Conservation (phyloP, 345 rosid species). For the Barbarea vulgaris region DNA sequence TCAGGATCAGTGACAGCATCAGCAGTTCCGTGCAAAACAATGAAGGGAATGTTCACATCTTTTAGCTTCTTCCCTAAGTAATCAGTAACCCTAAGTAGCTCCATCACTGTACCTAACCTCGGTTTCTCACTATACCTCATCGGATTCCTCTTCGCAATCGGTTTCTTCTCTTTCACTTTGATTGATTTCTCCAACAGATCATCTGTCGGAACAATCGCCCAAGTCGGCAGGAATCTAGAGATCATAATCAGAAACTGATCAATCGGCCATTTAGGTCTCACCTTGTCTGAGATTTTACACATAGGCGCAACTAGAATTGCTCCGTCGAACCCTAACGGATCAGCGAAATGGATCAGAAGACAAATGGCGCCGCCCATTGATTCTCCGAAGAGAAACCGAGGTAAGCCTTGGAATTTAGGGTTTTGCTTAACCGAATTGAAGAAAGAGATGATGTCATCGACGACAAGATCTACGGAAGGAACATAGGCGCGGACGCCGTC, state of each 20-base stretch:
- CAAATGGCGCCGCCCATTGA: conserved; percentile 87
- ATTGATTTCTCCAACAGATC: conserved; percentile 62
- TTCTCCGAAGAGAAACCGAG: conserved; percentile 72
- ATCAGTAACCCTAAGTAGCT: conserved; percentile 73
- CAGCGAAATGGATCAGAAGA: conserved; percentile 61
- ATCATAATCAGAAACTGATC: conserved; percentile 55
- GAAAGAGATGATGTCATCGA: conserved; percentile 60
- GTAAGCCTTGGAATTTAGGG: conserved; percentile 45
- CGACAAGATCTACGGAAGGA: conserved; percentile 69
- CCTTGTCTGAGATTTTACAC: conserved; percentile 79
- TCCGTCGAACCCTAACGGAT: conserved; percentile 59
- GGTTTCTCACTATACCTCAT: conserved; percentile 74
- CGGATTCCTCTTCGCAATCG: conserved; percentile 61
- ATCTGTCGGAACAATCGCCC: conserved; percentile 72
- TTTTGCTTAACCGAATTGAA: conserved; percentile 53
- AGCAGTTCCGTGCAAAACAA: conserved; percentile 71
- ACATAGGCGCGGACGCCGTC: conserved; percentile 66
- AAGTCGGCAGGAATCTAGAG: conserved; percentile 71
- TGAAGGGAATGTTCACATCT: conserved; percentile 63
- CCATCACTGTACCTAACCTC: conserved; percentile 74
- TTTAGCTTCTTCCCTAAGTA: conserved; percentile 48
- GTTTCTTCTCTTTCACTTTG: conserved; percentile 66
- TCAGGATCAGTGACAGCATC: conserved; percentile 83
- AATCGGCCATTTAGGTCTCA: conserved; percentile 80
- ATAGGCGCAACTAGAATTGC: conserved; percentile 81